These are phyloP conservation scores for Pneumocystis oryctolagi DNA, from an alignment of 1,139 yeast species.

Conservation along the genomic window DNA sequence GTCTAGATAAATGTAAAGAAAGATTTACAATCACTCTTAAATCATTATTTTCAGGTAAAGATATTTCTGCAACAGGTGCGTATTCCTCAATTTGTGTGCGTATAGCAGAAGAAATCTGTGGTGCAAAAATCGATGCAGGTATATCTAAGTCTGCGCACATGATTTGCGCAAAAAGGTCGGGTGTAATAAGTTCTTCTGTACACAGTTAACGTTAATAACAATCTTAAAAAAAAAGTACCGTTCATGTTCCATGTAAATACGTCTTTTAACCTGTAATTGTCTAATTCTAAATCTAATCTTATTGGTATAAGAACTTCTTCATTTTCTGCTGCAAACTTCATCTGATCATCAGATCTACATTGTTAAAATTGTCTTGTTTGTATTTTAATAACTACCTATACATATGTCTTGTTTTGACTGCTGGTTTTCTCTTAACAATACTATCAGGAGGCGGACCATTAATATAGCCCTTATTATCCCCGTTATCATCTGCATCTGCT, in stretches of 20 bases:
- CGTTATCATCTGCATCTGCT: constrained; percentile 2
- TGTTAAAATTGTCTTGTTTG: background rate
- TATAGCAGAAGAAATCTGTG: constrained; percentile 56
- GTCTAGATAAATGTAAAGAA: constrained; percentile 70
- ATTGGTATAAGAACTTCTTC: constrained; percentile 54
- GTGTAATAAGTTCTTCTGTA: constrained; percentile 39
- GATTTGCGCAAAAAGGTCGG: constrained; percentile 67
- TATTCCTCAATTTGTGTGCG: constrained; percentile 69
- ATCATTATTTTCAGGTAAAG: constrained; percentile 48
- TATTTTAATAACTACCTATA: constrained; percentile 8
- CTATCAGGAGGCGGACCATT: constrained; percentile 2
- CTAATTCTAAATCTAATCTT: constrained; percentile 50
- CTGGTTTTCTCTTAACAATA: constrained; percentile 21
- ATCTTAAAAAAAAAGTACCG: constrained; percentile 28
- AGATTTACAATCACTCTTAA: constrained; percentile 66
- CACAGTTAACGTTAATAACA: background rate
- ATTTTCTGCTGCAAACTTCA: constrained; percentile 24
- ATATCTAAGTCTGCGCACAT: constrained; percentile 74
- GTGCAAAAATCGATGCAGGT: constrained; percentile 41
- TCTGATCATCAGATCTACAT: constrained; percentile 22
- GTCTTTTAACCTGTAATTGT: constrained; percentile 46
- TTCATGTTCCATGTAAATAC: constrained; percentile 80
- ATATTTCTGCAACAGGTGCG: constrained; percentile 46
- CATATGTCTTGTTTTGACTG: constrained; percentile 27
- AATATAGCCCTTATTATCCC: background rate